A percentile compares a stretch with the other conserved stretches of the same genome.
Evolutionary conservation across 2,329 filamentous ascomycete species (phyloP).

Genomic region (Cordyceps cateniannulata): DNA sequence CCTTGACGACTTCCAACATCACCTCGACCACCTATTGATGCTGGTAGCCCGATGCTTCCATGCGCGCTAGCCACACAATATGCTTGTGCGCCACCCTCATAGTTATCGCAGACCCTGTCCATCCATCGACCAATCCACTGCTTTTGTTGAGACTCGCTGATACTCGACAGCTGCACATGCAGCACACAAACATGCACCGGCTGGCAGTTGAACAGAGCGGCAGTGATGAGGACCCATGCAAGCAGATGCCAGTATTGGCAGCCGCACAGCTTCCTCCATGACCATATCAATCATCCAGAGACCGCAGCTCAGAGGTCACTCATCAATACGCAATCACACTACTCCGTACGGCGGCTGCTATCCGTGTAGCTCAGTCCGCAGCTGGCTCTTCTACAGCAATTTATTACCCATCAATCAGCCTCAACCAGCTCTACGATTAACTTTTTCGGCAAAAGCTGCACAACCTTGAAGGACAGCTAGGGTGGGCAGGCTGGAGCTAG

Average conservation of each 20-base stretch:
- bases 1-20: too few relatives aligned
- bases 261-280: not conserved
- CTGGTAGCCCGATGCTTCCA: not conserved
- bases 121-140: not conserved
- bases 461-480: slow-evolving; percentile 2
- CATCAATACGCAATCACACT: too few relatives aligned
- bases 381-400: not conserved
- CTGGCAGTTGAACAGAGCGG: not conserved
- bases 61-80: not conserved
- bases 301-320: too few relatives aligned
- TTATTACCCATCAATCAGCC: not conserved
- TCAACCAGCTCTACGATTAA: not conserved
- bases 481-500: not conserved
- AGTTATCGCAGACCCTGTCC: not conserved
- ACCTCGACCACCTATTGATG: not conserved
- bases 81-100: not conserved
- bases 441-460: not conserved
- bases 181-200: not conserved
- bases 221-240: not conserved
- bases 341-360: too few relatives aligned
- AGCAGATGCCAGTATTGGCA: not conserved
- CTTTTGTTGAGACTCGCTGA: not conserved
- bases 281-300: too few relatives aligned
- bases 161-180: not conserved
- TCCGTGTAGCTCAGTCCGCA: too few relatives aligned